Conservation (phyloP, 805 yeast species). For the Torulaspora quercuum region DNA sequence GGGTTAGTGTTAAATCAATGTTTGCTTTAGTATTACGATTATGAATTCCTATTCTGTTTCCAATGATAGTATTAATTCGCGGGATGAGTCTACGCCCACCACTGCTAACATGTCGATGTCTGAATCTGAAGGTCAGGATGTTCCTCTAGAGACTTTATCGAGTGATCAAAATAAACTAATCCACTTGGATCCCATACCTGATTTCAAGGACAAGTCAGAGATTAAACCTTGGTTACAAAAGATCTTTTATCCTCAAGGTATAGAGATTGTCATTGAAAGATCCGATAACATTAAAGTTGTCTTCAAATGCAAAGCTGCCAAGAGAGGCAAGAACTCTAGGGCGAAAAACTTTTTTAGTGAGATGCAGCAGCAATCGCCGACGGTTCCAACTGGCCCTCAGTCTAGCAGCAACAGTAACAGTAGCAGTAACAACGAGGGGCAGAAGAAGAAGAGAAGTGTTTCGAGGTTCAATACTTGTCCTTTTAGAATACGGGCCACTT, state of each 20-base stretch:
- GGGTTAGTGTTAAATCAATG: conserved; percentile 3
- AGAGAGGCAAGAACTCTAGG: conserved; percentile 27
- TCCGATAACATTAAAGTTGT: conserved; percentile 59
- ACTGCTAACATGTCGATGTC: no score
- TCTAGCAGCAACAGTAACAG: conserved; percentile 5
- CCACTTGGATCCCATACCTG: conserved; percentile 39
- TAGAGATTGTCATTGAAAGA: conserved; percentile 57
- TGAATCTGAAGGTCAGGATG: background rate
- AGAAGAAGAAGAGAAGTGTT: conserved; percentile 32
- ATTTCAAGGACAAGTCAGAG: conserved; percentile 43
- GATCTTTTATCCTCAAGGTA: conserved; percentile 47
- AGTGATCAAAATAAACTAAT: conserved; percentile 35
- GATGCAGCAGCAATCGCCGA: conserved; percentile 2
- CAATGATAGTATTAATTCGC: conserved; percentile 5
- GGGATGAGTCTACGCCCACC: conserved; percentile 4
- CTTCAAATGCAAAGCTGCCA: conserved; percentile 53
- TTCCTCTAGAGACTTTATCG: conserved; percentile 14
- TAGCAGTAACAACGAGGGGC: background rate
- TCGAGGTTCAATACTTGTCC: conserved; percentile 50
- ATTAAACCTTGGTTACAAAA: conserved; percentile 63
- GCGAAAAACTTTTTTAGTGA: conserved; percentile 14
- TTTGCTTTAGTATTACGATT: conserved; percentile 6
- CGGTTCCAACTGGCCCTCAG: conserved; percentile 8
- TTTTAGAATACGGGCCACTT: conserved; percentile 62
- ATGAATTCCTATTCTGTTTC: conserved; percentile 9